A percentile compares a stretch with the other conserved stretches of the same genome.
phyloP scores from a whole-genome alignment of 192 early-diverging fungal genomes.

The Nowakowskiella sp. region DNA sequence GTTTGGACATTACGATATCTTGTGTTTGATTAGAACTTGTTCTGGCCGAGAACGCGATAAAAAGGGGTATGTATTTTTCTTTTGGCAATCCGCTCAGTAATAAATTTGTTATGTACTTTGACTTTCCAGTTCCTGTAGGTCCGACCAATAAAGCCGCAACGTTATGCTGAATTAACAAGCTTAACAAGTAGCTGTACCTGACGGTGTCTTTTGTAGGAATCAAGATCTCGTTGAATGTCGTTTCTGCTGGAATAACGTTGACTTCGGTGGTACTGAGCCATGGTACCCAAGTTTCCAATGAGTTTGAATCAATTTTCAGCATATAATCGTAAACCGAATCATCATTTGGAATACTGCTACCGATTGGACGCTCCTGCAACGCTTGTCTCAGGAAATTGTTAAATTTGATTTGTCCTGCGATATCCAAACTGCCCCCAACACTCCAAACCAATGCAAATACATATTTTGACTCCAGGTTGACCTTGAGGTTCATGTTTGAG shows the following conservation, averaged over 20 bases:
- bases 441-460: slow-evolving; percentile 47
- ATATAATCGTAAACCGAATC: slow-evolving; percentile 47
- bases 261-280: slow-evolving; percentile 47
- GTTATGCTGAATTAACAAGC: slow-evolving; percentile 45
- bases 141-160: slow-evolving; percentile 45
- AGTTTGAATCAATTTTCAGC: slow-evolving; percentile 8
- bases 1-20: slow-evolving; percentile 54
- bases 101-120: slow-evolving; percentile 51
- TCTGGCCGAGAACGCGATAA: slow-evolving; percentile 53
- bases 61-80: slow-evolving; percentile 47
- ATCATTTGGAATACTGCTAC: slow-evolving; percentile 27
- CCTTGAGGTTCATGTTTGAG: slow-evolving; percentile 2
- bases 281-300: slow-evolving; percentile 40
- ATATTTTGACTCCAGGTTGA: slow-evolving; percentile 37
- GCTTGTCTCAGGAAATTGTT: slow-evolving; percentile 24
- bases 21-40: slow-evolving; percentile 50
- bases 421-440: slow-evolving; percentile 48
- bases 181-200: slow-evolving; percentile 50
- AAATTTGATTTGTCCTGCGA: slow-evolving; percentile 42
- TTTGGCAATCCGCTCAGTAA: slow-evolving; percentile 42
- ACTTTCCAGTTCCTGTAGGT: slow-evolving; percentile 57
- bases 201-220: slow-evolving; percentile 58
- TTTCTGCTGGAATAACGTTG: slow-evolving; percentile 31
- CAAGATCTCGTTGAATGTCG: slow-evolving; percentile 53
- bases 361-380: slow-evolving; percentile 9